Base-by-base conservation (phyloP, 257 asterid genomes). In the Anisodus acutangulus region DNA sequence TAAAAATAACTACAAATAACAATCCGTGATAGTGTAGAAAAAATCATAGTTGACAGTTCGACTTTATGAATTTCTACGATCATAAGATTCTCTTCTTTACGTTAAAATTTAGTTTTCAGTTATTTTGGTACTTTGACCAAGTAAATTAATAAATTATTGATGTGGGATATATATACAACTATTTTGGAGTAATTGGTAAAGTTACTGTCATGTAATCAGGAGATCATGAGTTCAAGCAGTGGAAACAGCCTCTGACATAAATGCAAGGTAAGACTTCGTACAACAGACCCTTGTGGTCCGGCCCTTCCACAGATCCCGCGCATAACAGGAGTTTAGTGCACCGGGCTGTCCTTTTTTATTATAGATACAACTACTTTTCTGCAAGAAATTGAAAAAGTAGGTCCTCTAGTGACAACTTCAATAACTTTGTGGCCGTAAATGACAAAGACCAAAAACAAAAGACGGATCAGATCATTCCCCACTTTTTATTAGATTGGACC, bases 101-200 rank as follows among this genome's bases (percentile, higher is more conserved):
- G 26, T 43, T 70, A 43, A 39, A n/a, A 1, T 70, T n/a, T 45
- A 70, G 19, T 43, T 41, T 71, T 43, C 37, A 17, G 54, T 69
- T 41, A 17, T 45, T 63, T 17, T 43, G 55, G 4, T 71, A n/a
- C 45, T 66, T 66, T n/a, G 43, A 66, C 80, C 6, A 47, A 10
- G 39, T 71, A 71, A 47, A 45, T 71, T 71, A 19, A n/a, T 43
- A 43, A 70, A 71, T 71, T 43, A 71, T 47, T 72, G 80, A 41
- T 47, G 80, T 47, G 80, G 79, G 80, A 72, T 59, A 47, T 47
- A 9, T n/a, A n/a, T n/a, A n/a, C n/a, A n/a, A n/a, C n/a, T n/a
- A n/a, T n/a, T n/a, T n/a, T n/a, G n/a, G n/a, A n/a, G n/a, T n/a
- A n/a, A n/a, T n/a, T n/a, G n/a, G n/a, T n/a, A n/a, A n/a, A n/a